Conservation (phyloP, 345 rosid species). For the Syzygium jambos region DNA sequence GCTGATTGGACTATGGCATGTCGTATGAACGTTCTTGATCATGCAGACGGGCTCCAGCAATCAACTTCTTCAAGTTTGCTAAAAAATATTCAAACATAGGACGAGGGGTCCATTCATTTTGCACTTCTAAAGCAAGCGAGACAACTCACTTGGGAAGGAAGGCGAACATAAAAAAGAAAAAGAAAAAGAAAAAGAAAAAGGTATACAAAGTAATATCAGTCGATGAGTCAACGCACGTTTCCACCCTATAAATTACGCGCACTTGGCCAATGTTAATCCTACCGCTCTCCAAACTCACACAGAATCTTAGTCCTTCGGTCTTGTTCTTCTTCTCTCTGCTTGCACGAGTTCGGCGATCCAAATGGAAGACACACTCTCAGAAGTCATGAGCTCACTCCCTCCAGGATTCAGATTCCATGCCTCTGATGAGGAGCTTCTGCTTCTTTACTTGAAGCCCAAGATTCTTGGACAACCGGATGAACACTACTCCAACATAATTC, state of each 20-base stretch:
- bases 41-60: neutral
- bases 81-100: neutral
- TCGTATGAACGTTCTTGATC: neutral
- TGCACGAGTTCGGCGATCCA: neutral
- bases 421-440: slow-evolving; percentile 30
- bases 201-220: neutral
- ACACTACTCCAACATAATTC: slow-evolving; percentile 1
- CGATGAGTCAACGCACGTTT: neutral
- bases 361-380: neutral
- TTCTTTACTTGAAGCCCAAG: slow-evolving; percentile 19
- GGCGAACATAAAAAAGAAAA: neutral
- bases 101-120: neutral
- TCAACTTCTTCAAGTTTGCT: neutral
- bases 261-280: neutral
- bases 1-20: neutral
- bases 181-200: neutral
- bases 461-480: slow-evolving; percentile 3
- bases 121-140: neutral
- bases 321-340: neutral
- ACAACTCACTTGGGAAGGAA: neutral
- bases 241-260: neutral
- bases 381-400: neutral
- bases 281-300: neutral
- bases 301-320: neutral
- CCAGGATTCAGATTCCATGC: slow-evolving; percentile 39